Percentiles rank a stretch among this genome's conserved stretches.
phyloP scores from a whole-genome alignment of 805 yeast species.

The Pichia nanzhaoensis region DNA sequence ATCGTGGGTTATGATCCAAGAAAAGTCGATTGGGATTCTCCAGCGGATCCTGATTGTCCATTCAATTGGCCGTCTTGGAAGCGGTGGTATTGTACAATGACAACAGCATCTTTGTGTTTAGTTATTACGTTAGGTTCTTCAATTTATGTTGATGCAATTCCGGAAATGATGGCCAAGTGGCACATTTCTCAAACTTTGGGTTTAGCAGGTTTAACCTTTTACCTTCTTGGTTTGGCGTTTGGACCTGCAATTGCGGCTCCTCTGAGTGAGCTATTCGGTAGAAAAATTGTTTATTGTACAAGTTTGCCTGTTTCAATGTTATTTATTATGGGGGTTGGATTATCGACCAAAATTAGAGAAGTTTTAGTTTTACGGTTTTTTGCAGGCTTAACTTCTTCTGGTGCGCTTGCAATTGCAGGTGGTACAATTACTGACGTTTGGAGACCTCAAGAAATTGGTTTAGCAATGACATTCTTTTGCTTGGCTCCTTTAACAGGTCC shows the following conservation, averaged over 20 bases:
- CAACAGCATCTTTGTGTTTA: slow-evolving; percentile 57
- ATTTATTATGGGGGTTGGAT: slow-evolving; percentile 68
- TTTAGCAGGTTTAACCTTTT: slow-evolving; percentile 62
- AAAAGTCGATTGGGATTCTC: slow-evolving; percentile 50
- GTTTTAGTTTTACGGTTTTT: slow-evolving; percentile 67
- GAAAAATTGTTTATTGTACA: slow-evolving; percentile 51
- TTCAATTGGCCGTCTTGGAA: slow-evolving; percentile 59
- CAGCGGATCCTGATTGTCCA: slow-evolving; percentile 58
- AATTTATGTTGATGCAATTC: slow-evolving; percentile 58
- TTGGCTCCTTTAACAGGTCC: slow-evolving; percentile 80
- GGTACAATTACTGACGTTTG: slow-evolving; percentile 80
- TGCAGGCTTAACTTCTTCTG: slow-evolving; percentile 70
- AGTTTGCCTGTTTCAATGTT: slow-evolving; percentile 64
- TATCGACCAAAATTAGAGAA: slow-evolving; percentile 52
- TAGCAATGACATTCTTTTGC: slow-evolving; percentile 76
- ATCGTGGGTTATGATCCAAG: slow-evolving; percentile 32
- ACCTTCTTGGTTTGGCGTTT: slow-evolving; percentile 61
- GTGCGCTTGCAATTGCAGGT: slow-evolving; percentile 78
- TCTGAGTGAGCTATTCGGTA: slow-evolving; percentile 60
- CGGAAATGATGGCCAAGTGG: slow-evolving; percentile 43
- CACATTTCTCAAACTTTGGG: slow-evolving; percentile 55
- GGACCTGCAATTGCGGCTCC: slow-evolving; percentile 73
- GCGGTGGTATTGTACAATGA: slow-evolving; percentile 61
- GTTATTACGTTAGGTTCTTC: slow-evolving; percentile 74
- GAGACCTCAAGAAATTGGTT: slow-evolving; percentile 55